These are phyloP conservation scores for Solanum habrochaites DNA, from an alignment of 257 asterid species.

Conservation along the genomic window DNA sequence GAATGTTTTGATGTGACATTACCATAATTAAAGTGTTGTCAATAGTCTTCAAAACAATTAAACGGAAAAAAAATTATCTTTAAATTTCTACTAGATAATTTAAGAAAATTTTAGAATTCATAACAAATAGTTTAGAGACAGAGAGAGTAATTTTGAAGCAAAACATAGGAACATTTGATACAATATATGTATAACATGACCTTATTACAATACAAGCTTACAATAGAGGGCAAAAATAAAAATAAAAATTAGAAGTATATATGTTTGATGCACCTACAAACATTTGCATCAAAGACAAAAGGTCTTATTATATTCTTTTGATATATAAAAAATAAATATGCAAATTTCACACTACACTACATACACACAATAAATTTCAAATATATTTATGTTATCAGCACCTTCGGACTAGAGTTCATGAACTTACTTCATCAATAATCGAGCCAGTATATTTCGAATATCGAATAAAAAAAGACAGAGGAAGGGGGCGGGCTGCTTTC, in stretches of 20 bases:
- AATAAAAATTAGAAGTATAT: not conserved
- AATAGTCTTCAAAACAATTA: not conserved
- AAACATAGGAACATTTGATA: not conserved
- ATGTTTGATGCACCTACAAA: not conserved
- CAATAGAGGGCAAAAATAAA: not conserved
- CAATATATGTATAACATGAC: conserved; percentile 1
- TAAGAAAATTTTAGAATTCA: not conserved
- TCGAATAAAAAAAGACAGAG: not conserved
- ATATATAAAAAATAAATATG: not conserved
- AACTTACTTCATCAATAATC: not conserved
- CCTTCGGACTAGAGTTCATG: conserved; percentile 13
- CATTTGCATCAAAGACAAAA: not conserved
- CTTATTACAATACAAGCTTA: conserved; percentile 26
- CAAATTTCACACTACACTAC: not conserved
- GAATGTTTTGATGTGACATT: not conserved
- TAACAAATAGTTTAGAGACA: not conserved
- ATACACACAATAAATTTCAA: not conserved
- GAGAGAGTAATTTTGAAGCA: not conserved
- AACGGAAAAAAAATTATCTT: not conserved
- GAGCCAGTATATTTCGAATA: not conserved
- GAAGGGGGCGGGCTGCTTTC: conserved; percentile 68
- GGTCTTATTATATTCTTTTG: not conserved
- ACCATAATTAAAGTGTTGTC: not conserved
- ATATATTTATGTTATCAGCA: not conserved
- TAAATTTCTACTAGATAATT: not conserved